Conservation (phyloP, 768 basidiomycete species). For the Russula virescens region DNA sequence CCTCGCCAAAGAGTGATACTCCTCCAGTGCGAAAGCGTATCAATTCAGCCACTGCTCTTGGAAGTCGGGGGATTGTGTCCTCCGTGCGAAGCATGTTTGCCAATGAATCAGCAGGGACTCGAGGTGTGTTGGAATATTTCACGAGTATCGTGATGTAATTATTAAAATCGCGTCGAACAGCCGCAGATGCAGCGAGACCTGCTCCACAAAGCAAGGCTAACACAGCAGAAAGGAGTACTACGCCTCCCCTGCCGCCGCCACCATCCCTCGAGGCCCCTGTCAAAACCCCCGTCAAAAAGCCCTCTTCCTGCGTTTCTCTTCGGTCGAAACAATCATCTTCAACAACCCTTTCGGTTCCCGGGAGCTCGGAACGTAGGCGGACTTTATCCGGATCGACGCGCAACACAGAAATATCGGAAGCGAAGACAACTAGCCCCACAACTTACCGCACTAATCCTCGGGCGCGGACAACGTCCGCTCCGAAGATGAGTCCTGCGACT, state of each 20-base stretch:
- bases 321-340: constrained; percentile 12
- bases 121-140: background rate
- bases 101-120: constrained; percentile 1
- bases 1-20: background rate
- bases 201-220: background rate
- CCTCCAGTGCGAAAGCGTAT: constrained; percentile 19
- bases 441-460: constrained; percentile 9
- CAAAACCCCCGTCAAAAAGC: background rate
- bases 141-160: background rate
- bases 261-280: background rate
- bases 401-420: constrained; percentile 6
- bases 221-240: constrained; percentile 3
- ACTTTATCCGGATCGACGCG: constrained; percentile 19
- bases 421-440: background rate
- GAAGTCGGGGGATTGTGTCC: constrained; percentile 16
- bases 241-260: constrained; percentile 2
- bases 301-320: constrained; percentile 7
- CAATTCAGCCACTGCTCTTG: constrained; percentile 22
- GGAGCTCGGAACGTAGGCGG: constrained; percentile 9
- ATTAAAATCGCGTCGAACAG: background rate
- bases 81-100: constrained; percentile 20
- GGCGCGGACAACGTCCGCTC: constrained; percentile 20
- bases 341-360: constrained; percentile 14
- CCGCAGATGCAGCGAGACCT: background rate
- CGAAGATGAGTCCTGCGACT: constrained; percentile 10